Evolutionary conservation across 1,139 yeast genomes (phyloP).

Genomic region (Pneumocystis wakefieldiae): DNA sequence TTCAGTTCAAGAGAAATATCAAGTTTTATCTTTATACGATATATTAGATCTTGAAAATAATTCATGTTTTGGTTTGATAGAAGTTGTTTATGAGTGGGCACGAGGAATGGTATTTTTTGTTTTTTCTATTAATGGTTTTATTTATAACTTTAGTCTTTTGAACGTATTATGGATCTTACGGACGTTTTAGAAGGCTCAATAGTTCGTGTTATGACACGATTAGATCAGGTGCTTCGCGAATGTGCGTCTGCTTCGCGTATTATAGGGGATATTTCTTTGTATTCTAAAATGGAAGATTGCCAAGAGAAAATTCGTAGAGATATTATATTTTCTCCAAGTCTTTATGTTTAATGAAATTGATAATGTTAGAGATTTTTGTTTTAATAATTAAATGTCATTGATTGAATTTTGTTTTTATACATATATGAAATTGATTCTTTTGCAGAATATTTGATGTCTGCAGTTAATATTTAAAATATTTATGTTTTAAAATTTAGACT

Average conservation of each 20-base stretch:
- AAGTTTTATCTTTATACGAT: constrained; percentile 29
- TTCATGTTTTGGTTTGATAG: constrained; percentile 73
- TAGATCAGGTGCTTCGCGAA: constrained; percentile 90
- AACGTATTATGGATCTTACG: constrained; percentile 75
- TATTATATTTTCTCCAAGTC: constrained; percentile 91
- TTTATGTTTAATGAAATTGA: constrained; percentile 42
- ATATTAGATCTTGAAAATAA: constrained; percentile 43
- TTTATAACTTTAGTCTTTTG: constrained; percentile 36
- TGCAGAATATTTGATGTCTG: neutral
- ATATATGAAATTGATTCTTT: neutral
- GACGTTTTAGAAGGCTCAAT: constrained; percentile 93
- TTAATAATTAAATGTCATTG: neutral
- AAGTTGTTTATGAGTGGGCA: constrained; percentile 97
- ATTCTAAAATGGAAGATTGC: constrained; percentile 77
- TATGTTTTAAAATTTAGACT: neutral
- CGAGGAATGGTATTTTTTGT: constrained; percentile 42
- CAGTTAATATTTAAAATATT: neutral
- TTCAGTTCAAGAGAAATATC: constrained; percentile 48
- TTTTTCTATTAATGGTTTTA: neutral
- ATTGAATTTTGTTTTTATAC: neutral
- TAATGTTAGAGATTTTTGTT: neutral
- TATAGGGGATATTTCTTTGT: constrained; percentile 80
- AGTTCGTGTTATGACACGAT: constrained; percentile 86
- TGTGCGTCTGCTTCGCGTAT: constrained; percentile 88
- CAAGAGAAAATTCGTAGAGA: constrained; percentile 93